Conservation (phyloP, 176 grass and related monocot species). For the Zoysia pacifica region DNA sequence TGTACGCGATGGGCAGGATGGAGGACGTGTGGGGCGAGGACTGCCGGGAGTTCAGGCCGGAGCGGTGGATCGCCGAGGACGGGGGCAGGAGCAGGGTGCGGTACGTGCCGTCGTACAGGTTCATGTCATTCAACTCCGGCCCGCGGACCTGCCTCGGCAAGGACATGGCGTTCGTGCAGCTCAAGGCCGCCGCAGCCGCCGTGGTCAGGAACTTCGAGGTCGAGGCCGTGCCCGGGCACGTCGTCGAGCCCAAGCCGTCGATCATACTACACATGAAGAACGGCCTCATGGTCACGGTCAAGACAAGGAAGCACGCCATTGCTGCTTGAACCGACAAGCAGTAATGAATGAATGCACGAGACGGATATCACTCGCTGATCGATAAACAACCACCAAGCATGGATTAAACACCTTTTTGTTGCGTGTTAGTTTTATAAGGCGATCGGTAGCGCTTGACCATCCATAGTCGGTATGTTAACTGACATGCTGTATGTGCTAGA, state of each 20-base stretch:
- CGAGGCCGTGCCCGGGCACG: constrained; percentile 28
- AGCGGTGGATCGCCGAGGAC: constrained; percentile 43
- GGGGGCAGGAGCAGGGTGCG: constrained; percentile 38
- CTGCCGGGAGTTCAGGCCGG: constrained; percentile 60
- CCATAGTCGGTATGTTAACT: too few species aligned
- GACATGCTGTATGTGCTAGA: too few species aligned
- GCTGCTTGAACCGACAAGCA: not conserved
- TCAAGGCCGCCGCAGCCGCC: constrained; percentile 49
- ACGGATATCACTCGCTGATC: too few species aligned
- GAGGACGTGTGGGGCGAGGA: constrained; percentile 56
- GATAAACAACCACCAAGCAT: too few species aligned
- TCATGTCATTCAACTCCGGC: constrained; percentile 59
- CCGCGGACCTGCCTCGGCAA: constrained; percentile 61
- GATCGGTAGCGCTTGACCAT: too few species aligned
- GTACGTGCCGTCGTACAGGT: constrained; percentile 57
- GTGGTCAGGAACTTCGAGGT: constrained; percentile 41
- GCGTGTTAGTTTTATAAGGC: too few species aligned
- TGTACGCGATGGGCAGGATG: constrained; percentile 67
- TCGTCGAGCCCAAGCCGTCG: constrained; percentile 57
- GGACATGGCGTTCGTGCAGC: constrained; percentile 54
- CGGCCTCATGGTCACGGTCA: constrained; percentile 41
- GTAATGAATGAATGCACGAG: not conserved
- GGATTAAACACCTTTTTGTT: too few species aligned
- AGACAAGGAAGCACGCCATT: not conserved
- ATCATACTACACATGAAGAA: constrained; percentile 63